Base-by-base conservation (phyloP, 2,329 filamentous ascomycete genomes). In the Calonectria fujianensis region DNA sequence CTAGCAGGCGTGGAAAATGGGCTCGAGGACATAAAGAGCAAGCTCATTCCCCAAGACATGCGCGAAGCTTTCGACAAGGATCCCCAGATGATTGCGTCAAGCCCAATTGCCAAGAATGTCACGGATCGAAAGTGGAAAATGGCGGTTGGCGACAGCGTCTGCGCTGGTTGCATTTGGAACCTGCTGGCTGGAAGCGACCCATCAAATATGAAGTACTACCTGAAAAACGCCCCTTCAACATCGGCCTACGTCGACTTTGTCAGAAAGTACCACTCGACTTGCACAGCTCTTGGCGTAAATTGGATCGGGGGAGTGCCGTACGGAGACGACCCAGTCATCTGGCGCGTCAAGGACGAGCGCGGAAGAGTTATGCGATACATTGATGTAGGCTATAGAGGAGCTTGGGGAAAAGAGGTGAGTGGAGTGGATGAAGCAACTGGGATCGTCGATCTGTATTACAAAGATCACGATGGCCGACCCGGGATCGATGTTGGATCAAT, bases 221-320 rank as follows among this genome's bases (percentile, higher is more conserved):
- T 72, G 41, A 9, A 29, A 8, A 14, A 27, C 2, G 51, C 32
- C 9, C 18, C 50, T 9, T 67, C 61, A 11, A 8, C 29, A 9
- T 57, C 61, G 1, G 61, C 66, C 2, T 72, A 72, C 20, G 69
- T 72, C 10, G 50, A 59, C 16, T 50, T 66, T 20, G 63, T 32
- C n/a, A 59, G 31, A 16, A 67, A 61, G 29, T 72, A 72, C 29
- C 50, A 72, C 27, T 18, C 61, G 9, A 67, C 51, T 2, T 72
- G 69, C 24, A 67, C 63, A 13, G 65, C 50, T 37, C 61, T 72
- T 14, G 69, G 69, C 51, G 63, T 63, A n/a, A 39, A 37, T 18
- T 72, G 69, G 69, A 51, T 72, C 11, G 69, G 69, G n/a, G 69
- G 63, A 24, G 69, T 59, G 37, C 69, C 63, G 9, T 67, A 72